Conservation (phyloP, 495 filamentous ascomycete species). For the Aspergillus affinis region DNA sequence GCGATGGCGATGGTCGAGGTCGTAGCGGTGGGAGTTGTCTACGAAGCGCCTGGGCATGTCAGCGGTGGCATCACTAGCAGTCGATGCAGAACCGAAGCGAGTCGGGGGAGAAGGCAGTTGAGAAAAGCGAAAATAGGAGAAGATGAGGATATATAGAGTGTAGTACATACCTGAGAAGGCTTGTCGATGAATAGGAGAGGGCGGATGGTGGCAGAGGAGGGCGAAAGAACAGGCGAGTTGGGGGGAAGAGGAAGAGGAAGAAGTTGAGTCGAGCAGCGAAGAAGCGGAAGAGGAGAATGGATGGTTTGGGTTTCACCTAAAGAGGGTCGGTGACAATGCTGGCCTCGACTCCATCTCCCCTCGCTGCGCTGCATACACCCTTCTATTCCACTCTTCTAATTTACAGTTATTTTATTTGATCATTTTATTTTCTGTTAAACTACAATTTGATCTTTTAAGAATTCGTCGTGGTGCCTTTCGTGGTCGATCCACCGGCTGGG, state of each 20-base stretch:
- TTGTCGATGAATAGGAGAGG: slow-evolving; percentile 14
- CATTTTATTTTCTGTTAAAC: background rate
- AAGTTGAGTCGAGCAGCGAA: slow-evolving; percentile 5
- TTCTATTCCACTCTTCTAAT: background rate
- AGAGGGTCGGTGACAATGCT: slow-evolving; percentile 1
- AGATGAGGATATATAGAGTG: slow-evolving; percentile 5
- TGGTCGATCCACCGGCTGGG: background rate
- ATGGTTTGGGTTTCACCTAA: slow-evolving; percentile 15
- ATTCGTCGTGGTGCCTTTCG: background rate
- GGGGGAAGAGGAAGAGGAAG: slow-evolving; percentile 4
- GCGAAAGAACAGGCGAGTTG: slow-evolving; percentile 5
- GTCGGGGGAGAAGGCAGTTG: slow-evolving; percentile 25
- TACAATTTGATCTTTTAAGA: background rate
- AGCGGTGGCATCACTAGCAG: slow-evolving; percentile 38
- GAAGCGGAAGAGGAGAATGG: slow-evolving; percentile 4
- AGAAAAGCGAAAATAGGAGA: slow-evolving; percentile 8
- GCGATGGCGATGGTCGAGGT: slow-evolving; percentile 29
- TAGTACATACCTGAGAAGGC: background rate
- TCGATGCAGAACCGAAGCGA: slow-evolving; percentile 24
- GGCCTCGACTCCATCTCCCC: background rate
- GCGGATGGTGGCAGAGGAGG: slow-evolving; percentile 22
- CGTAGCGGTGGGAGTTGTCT: slow-evolving; percentile 34
- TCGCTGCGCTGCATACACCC: background rate
- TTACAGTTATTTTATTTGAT: background rate
- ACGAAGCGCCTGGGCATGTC: slow-evolving; percentile 47